Evolutionary conservation across 1,284 basidiomycete genomes (phyloP).

Genomic region (Inonotus hispidus): DNA sequence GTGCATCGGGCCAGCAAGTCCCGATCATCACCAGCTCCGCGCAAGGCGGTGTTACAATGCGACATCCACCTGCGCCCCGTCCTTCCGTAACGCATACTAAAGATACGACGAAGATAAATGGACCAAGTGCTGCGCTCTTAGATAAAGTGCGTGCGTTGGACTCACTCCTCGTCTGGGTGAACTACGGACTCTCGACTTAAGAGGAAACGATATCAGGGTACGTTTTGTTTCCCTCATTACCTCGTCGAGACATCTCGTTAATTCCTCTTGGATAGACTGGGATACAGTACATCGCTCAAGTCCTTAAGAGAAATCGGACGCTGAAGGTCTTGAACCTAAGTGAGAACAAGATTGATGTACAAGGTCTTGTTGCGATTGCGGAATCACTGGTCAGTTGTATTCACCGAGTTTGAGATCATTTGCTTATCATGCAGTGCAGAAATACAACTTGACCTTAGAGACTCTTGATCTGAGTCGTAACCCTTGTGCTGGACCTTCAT

Average conservation of each 20-base stretch:
- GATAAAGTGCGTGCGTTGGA: slow-evolving; percentile 83
- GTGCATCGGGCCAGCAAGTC: slow-evolving; percentile 48
- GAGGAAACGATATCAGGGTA: slow-evolving; percentile 86
- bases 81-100: slow-evolving; percentile 20
- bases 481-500: slow-evolving; percentile 82
- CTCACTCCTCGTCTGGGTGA: slow-evolving; percentile 80
- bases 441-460: slow-evolving; percentile 93
- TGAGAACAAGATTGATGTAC: slow-evolving; percentile 88
- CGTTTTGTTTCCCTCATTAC: slow-evolving; percentile 1
- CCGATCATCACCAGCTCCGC: slow-evolving; percentile 72
- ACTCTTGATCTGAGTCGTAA: slow-evolving; percentile 93
- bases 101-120: slow-evolving; percentile 35
- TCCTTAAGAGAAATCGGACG: slow-evolving; percentile 92
- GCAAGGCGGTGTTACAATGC: slow-evolving; percentile 72
- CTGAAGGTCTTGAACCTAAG: slow-evolving; percentile 90
- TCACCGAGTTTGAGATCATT: background rate
- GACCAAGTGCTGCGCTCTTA: slow-evolving; percentile 67
- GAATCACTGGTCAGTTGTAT: slow-evolving; percentile 73
- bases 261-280: slow-evolving; percentile 48
- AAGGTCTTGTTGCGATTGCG: slow-evolving; percentile 76
- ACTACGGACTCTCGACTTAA: slow-evolving; percentile 84
- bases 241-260: slow-evolving; percentile 10
- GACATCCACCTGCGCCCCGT: slow-evolving; percentile 39
- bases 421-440: slow-evolving; percentile 39
- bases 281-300: slow-evolving; percentile 88